These are phyloP conservation scores for Ambrosiella xylebori DNA, from an alignment of 2,329 filamentous ascomycete genomes.

Conservation along the genomic window DNA sequence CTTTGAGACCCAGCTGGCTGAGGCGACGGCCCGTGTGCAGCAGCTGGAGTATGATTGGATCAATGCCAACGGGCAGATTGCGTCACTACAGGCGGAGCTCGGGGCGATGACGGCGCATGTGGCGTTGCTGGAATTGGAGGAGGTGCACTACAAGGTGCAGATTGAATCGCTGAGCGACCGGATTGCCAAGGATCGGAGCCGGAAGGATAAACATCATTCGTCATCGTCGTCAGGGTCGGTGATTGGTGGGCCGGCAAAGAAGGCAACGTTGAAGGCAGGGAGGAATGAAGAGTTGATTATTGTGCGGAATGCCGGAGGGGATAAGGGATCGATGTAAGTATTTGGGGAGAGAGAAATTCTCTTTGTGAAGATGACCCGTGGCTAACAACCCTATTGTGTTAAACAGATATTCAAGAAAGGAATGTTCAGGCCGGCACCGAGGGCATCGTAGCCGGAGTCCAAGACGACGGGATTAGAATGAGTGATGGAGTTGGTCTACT, in stretches of 20 bases:
- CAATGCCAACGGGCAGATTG: conserved; percentile 4
- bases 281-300: conserved; percentile 11
- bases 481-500: neutral
- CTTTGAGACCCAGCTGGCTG: conserved; percentile 2
- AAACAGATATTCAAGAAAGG: conserved; percentile 10
- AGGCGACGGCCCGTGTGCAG: neutral
- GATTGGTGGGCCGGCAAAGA: conserved; percentile 1
- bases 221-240: neutral
- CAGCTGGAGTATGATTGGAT: conserved; percentile 8
- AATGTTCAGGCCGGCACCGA: conserved; percentile 8
- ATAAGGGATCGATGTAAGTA: conserved; percentile 11
- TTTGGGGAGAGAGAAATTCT: conserved; percentile 10
- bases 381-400: conserved; percentile 7
- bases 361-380: neutral
- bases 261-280: neutral
- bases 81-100: conserved; percentile 5
- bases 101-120: conserved; percentile 5
- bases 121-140: conserved; percentile 6
- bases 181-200: conserved; percentile 3
- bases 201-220: conserved; percentile 5
- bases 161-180: conserved; percentile 10
- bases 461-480: neutral
- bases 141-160: conserved; percentile 11
- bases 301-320: conserved; percentile 4
- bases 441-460: neutral